phyloP scores from a whole-genome alignment of 2,329 filamentous ascomycete genomes.

The Fusarium sp. region DNA sequence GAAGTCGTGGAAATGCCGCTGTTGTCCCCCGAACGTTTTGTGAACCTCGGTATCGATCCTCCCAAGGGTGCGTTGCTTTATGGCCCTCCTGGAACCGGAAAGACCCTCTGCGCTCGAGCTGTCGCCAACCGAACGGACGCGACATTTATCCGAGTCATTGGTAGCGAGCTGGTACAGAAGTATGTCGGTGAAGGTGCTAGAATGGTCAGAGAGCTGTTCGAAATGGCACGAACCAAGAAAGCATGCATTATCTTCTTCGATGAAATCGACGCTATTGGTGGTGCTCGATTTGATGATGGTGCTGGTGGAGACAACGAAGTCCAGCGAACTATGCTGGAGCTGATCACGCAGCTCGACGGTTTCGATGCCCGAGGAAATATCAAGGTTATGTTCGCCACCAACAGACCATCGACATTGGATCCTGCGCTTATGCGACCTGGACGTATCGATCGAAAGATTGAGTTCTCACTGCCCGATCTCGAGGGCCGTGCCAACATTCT shows the following conservation, averaged over 20 bases:
- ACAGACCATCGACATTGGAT: conserved; percentile 93
- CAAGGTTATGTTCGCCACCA: conserved; percentile 99
- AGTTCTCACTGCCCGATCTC: conserved; percentile 96
- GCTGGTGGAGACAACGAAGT: conserved; percentile 98
- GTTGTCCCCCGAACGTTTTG: conserved; percentile 95
- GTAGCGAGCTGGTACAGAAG: conserved; percentile 97
- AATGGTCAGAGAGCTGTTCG: conserved; percentile 98
- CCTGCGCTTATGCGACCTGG: conserved; percentile 97
- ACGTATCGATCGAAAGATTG: conserved; percentile 98
- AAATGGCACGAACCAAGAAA: conserved; percentile 99
- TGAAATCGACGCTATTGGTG: conserved; percentile 96
- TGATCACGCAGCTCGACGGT: conserved; percentile 96
- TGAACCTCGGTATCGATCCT: conserved; percentile 98
- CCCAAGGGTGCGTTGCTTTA: conserved; percentile 98
- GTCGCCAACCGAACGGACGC: conserved; percentile 98
- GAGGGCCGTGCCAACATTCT: conserved; percentile 98
- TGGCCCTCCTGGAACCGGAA: conserved; percentile 97
- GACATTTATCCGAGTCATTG: conserved; percentile 98
- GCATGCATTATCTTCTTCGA: conserved; percentile 98
- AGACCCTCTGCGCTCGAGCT: conserved; percentile 96
- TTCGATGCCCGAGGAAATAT: conserved; percentile 98
- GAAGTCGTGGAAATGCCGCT: conserved; percentile 99
- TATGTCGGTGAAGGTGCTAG: conserved; percentile 98
- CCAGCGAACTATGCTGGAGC: conserved; percentile 96
- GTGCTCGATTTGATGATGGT: conserved; percentile 95